phyloP scores from a whole-genome alignment of 2,329 filamentous ascomycete species.

The Magnaporthiopsis rhizophila region DNA sequence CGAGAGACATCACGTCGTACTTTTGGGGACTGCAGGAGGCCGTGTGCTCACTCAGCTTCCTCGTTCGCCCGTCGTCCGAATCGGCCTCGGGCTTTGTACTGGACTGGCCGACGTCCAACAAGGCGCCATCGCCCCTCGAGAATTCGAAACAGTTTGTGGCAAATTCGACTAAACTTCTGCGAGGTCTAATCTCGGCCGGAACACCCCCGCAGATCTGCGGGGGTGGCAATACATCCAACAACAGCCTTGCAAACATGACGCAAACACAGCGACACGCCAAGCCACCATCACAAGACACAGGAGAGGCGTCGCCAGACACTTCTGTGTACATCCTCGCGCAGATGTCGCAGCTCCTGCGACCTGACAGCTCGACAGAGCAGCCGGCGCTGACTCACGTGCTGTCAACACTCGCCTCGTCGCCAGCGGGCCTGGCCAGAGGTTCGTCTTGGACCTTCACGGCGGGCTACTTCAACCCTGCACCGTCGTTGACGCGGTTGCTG shows the following conservation, averaged over 20 bases:
- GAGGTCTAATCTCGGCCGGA: slow-evolving; percentile 50
- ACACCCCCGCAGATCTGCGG: not conserved
- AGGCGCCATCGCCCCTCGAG: slow-evolving; percentile 65
- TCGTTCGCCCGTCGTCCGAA: slow-evolving; percentile 54
- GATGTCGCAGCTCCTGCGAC: slow-evolving; percentile 73
- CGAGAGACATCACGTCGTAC: slow-evolving; percentile 70
- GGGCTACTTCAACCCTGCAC: slow-evolving; percentile 96
- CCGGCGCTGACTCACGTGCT: slow-evolving; percentile 72
- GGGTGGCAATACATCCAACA: not conserved
- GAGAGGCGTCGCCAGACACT: slow-evolving; percentile 39
- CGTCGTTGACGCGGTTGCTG: slow-evolving; percentile 70
- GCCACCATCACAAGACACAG: not conserved
- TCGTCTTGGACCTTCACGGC: slow-evolving; percentile 94
- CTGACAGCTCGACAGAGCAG: slow-evolving; percentile 80
- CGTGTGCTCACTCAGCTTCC: slow-evolving; percentile 74
- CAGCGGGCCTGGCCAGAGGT: slow-evolving; percentile 46
- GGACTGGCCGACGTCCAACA: slow-evolving; percentile 69
- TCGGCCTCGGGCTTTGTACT: slow-evolving; percentile 50
- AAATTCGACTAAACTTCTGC: slow-evolving; percentile 59
- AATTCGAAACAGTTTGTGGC: slow-evolving; percentile 61
- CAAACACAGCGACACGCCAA: not conserved
- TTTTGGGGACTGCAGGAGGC: slow-evolving; percentile 71
- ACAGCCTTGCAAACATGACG: not conserved
- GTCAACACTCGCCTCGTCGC: slow-evolving; percentile 48
- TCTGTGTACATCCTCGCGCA: slow-evolving; percentile 81